phyloP scores from a whole-genome alignment of 1,139 yeast species.

The Taphrina wiesneri region DNA sequence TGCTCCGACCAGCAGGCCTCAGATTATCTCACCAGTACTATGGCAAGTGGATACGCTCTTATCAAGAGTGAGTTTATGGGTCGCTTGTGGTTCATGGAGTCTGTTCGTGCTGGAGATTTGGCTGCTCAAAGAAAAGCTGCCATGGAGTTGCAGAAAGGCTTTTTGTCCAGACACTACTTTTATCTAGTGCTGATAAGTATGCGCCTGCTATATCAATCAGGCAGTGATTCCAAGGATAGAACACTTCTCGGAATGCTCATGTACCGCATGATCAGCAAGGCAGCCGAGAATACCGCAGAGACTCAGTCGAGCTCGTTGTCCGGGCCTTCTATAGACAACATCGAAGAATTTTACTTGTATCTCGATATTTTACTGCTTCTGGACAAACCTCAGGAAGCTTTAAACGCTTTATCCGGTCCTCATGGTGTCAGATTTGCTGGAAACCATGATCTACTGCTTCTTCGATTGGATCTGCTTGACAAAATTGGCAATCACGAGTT shows the following conservation, averaged over 20 bases:
- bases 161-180: constrained; percentile 30
- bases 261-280: constrained; percentile 23
- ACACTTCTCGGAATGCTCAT: constrained; percentile 25
- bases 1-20: background rate
- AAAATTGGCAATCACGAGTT: constrained; percentile 6
- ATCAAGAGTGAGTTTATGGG: constrained; percentile 19
- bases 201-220: constrained; percentile 13
- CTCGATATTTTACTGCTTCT: constrained; percentile 27
- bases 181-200: constrained; percentile 25
- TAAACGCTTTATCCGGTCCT: constrained; percentile 8
- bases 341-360: constrained; percentile 36
- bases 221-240: constrained; percentile 1
- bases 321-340: constrained; percentile 4
- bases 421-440: constrained; percentile 15
- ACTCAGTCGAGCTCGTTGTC: background rate
- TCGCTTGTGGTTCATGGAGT: constrained; percentile 24
- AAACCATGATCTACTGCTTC: constrained; percentile 20
- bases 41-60: constrained; percentile 3
- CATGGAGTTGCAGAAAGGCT: constrained; percentile 32
- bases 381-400: constrained; percentile 14
- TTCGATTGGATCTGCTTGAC: constrained; percentile 28
- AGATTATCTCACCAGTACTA: constrained; percentile 2
- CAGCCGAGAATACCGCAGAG: background rate
- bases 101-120: constrained; percentile 24
- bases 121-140: constrained; percentile 26